phyloP scores from a whole-genome alignment of 495 filamentous ascomycete species.

The Massariosphaeria phaeospora region DNA sequence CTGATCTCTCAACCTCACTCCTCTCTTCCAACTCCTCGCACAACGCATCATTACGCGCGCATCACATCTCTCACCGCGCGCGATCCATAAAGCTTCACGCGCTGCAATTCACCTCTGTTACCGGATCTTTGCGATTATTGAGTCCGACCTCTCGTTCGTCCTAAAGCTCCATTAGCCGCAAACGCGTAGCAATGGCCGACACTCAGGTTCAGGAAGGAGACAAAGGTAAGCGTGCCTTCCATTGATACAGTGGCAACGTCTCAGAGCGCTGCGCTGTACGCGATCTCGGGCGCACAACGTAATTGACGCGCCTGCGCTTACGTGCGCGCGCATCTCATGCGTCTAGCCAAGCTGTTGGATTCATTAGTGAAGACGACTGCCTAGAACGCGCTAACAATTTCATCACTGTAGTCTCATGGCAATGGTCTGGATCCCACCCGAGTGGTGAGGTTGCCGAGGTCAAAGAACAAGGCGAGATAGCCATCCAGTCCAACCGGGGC shows the following conservation, averaged over 20 bases:
- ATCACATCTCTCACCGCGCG: slow-evolving; percentile 14
- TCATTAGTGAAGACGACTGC: too few relatives aligned
- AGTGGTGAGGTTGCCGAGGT: slow-evolving; percentile 55
- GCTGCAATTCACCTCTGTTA: slow-evolving; percentile 17
- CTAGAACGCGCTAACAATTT: too few relatives aligned
- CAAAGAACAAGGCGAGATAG: slow-evolving; percentile 52
- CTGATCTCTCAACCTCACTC: slow-evolving; percentile 11
- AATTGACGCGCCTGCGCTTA: slow-evolving; percentile 9
- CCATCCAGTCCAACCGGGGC: slow-evolving; percentile 55
- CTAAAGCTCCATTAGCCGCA: neutral
- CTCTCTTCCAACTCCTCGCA: slow-evolving; percentile 8
- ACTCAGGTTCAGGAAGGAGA: slow-evolving; percentile 44
- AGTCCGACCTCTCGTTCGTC: slow-evolving; percentile 21
- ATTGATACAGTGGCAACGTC: neutral
- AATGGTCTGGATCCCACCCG: slow-evolving; percentile 51
- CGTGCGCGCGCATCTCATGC: neutral
- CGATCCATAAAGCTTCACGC: slow-evolving; percentile 14
- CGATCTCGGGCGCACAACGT: neutral
- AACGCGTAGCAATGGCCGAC: slow-evolving; percentile 39
- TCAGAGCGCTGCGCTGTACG: neutral
- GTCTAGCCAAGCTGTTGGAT: too few relatives aligned
- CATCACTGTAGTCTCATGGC: slow-evolving; percentile 51
- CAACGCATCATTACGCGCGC: slow-evolving; percentile 18
- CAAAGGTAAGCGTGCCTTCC: slow-evolving; percentile 38
- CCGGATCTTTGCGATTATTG: slow-evolving; percentile 10